phyloP scores from a whole-genome alignment of 192 early-diverging fungal species.

The Coemansia sp. region DNA sequence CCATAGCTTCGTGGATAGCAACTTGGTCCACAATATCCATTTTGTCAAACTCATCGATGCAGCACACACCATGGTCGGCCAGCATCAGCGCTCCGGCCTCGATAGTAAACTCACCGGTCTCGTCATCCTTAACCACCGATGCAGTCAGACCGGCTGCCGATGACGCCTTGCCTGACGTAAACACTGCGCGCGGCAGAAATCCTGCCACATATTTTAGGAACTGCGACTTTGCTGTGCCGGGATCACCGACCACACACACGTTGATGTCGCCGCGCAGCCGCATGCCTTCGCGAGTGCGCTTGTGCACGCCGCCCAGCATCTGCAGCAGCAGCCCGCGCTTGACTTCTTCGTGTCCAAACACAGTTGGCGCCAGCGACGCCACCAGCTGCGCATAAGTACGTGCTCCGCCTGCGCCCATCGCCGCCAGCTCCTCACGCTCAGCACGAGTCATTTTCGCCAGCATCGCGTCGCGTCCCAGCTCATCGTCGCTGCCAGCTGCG shows the following conservation, averaged over 20 bases:
- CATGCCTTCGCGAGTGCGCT: conserved; percentile 88
- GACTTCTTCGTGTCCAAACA: conserved; percentile 91
- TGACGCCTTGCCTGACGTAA: conserved; percentile 95
- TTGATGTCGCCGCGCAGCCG: conserved; percentile 96
- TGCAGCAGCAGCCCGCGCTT: conserved; percentile 95
- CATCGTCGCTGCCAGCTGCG: conserved; percentile 46
- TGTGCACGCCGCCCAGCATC: conserved; percentile 94
- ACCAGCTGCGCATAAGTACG: conserved; percentile 77
- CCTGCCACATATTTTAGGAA: conserved; percentile 77
- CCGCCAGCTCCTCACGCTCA: conserved; percentile 74
- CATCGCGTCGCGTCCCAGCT: conserved; percentile 64
- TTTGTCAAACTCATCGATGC: conserved; percentile 99
- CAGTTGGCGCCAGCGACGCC: conserved; percentile 81
- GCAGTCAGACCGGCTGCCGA: conserved; percentile 96
- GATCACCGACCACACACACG: conserved; percentile 96
- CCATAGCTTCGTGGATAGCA: conserved; percentile 99
- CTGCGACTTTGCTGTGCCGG: conserved; percentile 92
- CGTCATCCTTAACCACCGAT: conserved; percentile 92
- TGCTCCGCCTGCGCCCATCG: conserved; percentile 63
- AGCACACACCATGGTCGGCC: conserved; percentile 97
- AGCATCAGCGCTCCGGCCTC: conserved; percentile 97
- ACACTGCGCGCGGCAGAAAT: conserved; percentile 90
- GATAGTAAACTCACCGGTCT: conserved; percentile 95
- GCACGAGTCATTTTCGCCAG: conserved; percentile 63
- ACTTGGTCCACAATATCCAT: conserved; percentile 96